Conservation (phyloP, 73 alveolate genomes). For the Paramecium sexaurelia region DNA sequence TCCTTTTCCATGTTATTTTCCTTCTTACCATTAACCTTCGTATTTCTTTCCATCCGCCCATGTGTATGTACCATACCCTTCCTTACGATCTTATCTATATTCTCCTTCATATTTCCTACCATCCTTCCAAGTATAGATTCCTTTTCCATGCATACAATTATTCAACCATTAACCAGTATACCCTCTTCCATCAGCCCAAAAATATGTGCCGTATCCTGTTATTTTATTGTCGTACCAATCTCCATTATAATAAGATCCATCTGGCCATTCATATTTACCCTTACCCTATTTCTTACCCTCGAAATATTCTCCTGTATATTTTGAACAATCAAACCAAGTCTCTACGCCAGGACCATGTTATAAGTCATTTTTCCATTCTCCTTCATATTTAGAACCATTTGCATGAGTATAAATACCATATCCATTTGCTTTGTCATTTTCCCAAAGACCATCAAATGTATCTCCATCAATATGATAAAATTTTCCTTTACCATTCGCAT, state of each 20-base stretch:
- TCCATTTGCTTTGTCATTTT: constrained; percentile 78
- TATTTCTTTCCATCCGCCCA: constrained; percentile 84
- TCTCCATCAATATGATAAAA: constrained; percentile 75
- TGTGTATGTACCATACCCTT: constrained; percentile 77
- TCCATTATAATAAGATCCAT: constrained; percentile 82
- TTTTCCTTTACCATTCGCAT: constrained; percentile 74
- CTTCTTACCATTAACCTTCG: constrained; percentile 81
- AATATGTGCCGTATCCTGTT: constrained; percentile 77
- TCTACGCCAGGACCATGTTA: constrained; percentile 72
- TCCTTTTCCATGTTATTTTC: constrained; percentile 83
- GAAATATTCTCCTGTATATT: constrained; percentile 63
- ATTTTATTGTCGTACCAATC: constrained; percentile 78
- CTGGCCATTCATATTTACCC: constrained; percentile 75
- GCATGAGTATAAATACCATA: constrained; percentile 73
- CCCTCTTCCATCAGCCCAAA: constrained; percentile 89
- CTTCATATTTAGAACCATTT: constrained; percentile 73
- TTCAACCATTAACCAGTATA: constrained; percentile 73
- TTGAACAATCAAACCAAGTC: constrained; percentile 77
- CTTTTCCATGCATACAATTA: constrained; percentile 86
- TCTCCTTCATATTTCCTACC: constrained; percentile 87
- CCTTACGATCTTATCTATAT: constrained; percentile 68
- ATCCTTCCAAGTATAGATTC: constrained; percentile 85
- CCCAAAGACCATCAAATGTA: constrained; percentile 75
- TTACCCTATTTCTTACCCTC: constrained; percentile 72
- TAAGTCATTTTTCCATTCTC: constrained; percentile 75